A percentile compares a stretch with the other conserved stretches of the same genome.
Conservation (phyloP, 257 asterid genomes). For the Plantago elongata region DNA sequence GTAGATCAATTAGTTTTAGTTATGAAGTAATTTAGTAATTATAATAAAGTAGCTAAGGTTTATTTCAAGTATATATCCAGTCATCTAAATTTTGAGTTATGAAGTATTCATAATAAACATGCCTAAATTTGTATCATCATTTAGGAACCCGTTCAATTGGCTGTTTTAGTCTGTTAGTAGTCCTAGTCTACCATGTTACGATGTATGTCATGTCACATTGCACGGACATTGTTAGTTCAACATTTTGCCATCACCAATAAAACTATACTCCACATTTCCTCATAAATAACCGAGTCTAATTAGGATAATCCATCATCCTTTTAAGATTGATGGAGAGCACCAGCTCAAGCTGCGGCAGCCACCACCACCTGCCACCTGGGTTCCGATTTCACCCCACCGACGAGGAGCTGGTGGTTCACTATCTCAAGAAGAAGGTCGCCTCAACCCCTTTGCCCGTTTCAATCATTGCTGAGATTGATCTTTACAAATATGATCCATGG, state of each 20-base stretch:
- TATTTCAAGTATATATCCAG: too few species aligned
- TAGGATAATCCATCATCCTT: neutral
- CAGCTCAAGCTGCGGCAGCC: constrained; percentile 30
- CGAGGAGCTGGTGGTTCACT: constrained; percentile 47
- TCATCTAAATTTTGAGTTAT: too few species aligned
- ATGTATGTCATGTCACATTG: neutral
- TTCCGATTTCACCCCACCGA: constrained; percentile 52
- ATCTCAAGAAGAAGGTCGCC: constrained; percentile 38
- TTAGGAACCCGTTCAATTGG: too few species aligned
- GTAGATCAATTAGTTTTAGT: too few species aligned
- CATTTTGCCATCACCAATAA: constrained; percentile 1
- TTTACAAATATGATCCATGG: constrained; percentile 50
- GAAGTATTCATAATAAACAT: too few species aligned
- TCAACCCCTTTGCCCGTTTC: constrained; percentile 34
- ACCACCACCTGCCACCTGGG: constrained; percentile 40
- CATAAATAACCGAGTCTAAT: constrained; percentile 8
- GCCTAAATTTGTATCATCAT: constrained; percentile 11
- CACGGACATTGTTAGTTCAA: constrained; percentile 7
- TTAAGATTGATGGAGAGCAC: constrained; percentile 28
- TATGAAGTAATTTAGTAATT: too few species aligned
- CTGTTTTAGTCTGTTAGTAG: neutral
- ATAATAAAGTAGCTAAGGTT: too few species aligned
- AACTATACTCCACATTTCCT: neutral
- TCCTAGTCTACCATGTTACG: neutral
- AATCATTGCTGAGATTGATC: constrained; percentile 41